Conservation (phyloP, 2,329 filamentous ascomycete genomes). For the Macrophomina pseudophaseolina region DNA sequence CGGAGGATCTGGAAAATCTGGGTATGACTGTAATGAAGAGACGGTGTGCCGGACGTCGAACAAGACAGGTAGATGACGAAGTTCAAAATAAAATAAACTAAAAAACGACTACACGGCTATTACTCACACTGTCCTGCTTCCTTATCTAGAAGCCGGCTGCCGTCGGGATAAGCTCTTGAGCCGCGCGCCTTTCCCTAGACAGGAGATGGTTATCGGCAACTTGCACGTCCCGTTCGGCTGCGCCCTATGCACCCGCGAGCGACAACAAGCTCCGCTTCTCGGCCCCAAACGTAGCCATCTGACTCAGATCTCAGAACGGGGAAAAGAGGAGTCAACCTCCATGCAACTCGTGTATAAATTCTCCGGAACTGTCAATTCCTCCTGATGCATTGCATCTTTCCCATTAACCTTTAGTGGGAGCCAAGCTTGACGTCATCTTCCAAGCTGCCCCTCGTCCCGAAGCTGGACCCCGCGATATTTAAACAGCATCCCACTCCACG, state of each 20-base stretch:
- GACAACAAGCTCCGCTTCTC: slow-evolving; percentile 4
- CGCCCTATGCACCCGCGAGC: background rate
- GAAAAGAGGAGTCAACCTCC: background rate
- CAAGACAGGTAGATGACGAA: background rate
- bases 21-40: slow-evolving; percentile 15
- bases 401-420: background rate
- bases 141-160: slow-evolving; percentile 4
- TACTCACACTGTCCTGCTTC: background rate
- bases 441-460: background rate
- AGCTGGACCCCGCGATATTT: background rate
- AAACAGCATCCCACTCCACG: background rate
- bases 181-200: background rate
- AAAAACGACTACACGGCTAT: background rate
- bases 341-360: background rate
- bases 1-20: background rate
- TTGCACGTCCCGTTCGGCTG: background rate
- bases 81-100: background rate
- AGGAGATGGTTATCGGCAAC: slow-evolving; percentile 1
- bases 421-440: background rate
- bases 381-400: background rate
- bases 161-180: slow-evolving; percentile 1
- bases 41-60: background rate
- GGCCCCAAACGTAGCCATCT: background rate
- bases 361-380: background rate
- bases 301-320: background rate